Evolutionary conservation across 78 protist species (phyloP).

Genomic region (Dictyostelium capitatum): DNA sequence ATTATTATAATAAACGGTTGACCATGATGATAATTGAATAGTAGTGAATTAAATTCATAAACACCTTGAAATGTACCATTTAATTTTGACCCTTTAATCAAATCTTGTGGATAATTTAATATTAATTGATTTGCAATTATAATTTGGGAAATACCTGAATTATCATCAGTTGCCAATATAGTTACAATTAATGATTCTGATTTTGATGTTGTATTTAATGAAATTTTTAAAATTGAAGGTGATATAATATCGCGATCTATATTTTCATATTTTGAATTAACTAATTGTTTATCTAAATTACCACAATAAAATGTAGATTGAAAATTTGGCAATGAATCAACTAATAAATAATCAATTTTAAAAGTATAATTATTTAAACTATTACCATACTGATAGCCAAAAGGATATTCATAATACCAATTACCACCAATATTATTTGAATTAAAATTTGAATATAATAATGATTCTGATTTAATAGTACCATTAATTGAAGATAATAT

Average conservation of each 20-base stretch:
- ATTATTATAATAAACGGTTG: background rate
- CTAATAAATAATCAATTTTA: background rate
- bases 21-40: background rate
- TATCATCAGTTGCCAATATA: background rate
- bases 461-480: background rate
- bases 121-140: background rate
- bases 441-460: background rate
- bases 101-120: background rate
- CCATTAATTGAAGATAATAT: background rate
- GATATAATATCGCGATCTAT: background rate
- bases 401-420: background rate
- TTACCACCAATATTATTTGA: background rate
- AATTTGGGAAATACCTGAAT: background rate
- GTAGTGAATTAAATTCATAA: background rate
- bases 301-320: background rate
- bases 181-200: constrained; percentile 7
- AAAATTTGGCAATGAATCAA: background rate
- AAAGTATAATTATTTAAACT: background rate
- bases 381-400: background rate
- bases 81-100: background rate
- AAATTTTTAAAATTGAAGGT: background rate
- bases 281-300: background rate
- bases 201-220: background rate
- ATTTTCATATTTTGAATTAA: background rate
- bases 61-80: constrained; percentile 10